Conservation (phyloP, 148 eudicot species). For the Vaccinium myrtillus region DNA sequence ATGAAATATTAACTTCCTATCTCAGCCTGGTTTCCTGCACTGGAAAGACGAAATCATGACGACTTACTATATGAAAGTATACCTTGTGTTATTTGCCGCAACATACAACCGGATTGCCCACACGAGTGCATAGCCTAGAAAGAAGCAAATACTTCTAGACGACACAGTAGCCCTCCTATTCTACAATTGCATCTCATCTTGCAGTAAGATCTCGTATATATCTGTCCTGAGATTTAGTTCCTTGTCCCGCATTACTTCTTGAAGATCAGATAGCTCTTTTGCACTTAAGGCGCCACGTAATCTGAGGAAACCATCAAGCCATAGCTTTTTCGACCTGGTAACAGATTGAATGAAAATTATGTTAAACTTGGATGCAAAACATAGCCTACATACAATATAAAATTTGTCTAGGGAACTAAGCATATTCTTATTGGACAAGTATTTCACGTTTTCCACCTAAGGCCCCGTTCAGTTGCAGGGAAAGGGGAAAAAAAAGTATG, state of each 20-base stretch:
- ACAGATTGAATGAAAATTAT: background rate
- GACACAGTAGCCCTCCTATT: background rate
- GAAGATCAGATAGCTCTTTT: slow-evolving; percentile 86
- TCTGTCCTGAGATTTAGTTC: slow-evolving; percentile 90
- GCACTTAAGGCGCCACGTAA: slow-evolving; percentile 52
- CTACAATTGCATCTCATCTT: slow-evolving; percentile 52
- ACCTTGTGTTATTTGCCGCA: background rate
- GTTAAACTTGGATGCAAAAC: background rate
- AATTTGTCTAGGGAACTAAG: background rate
- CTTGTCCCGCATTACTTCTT: slow-evolving; percentile 92
- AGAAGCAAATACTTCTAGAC: background rate
- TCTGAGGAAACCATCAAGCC: slow-evolving; percentile 89
- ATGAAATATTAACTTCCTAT: background rate
- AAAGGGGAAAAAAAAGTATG: no score
- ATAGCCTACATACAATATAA: background rate
- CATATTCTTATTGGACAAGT: background rate
- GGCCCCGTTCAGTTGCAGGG: no score
- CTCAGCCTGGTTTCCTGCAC: background rate
- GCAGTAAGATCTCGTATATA: slow-evolving; percentile 81
- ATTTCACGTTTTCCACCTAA: background rate
- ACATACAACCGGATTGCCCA: background rate
- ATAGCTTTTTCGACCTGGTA: slow-evolving; percentile 77
- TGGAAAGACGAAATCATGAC: background rate
- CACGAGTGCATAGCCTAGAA: background rate
- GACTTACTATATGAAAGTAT: background rate